Conservation (phyloP, 768 basidiomycete genomes). For the Gymnopilus junonius region DNA sequence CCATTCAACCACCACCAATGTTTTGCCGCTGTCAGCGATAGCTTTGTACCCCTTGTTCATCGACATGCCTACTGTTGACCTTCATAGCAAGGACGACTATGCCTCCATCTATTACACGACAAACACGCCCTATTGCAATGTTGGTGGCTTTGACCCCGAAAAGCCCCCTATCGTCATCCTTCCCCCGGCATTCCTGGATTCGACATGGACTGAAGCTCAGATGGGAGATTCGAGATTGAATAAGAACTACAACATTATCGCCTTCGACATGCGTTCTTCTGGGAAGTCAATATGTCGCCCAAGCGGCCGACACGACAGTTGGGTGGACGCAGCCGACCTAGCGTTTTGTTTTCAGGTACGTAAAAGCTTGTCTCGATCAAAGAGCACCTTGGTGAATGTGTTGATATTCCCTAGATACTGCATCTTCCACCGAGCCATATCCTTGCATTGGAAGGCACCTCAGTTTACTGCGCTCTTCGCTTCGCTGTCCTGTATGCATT, state of each 20-base stretch:
- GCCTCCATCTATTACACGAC: constrained; percentile 76
- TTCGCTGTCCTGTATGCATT: constrained; percentile 67
- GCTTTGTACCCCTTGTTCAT: constrained; percentile 6
- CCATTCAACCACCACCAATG: constrained; percentile 13
- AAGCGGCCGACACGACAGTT: constrained; percentile 66
- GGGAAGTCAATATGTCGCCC: constrained; percentile 62
- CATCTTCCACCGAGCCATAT: constrained; percentile 72
- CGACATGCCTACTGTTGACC: constrained; percentile 71
- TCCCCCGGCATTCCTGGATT: constrained; percentile 71
- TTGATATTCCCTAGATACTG: constrained; percentile 54
- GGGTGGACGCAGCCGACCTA: constrained; percentile 81
- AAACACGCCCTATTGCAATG: constrained; percentile 60
- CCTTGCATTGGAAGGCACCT: constrained; percentile 66
- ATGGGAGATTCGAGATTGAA: constrained; percentile 68
- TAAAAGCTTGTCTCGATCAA: constrained; percentile 5
- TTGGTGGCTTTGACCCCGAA: constrained; percentile 65
- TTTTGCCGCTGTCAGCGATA: constrained; percentile 18
- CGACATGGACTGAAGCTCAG: constrained; percentile 68
- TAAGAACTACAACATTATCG: constrained; percentile 67
- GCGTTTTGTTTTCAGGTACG: constrained; percentile 67
- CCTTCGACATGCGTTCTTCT: constrained; percentile 70
- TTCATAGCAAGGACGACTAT: constrained; percentile 65
- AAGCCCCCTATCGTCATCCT: constrained; percentile 72
- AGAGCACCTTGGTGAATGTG: background rate
- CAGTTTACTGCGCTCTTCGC: constrained; percentile 61